phyloP scores from a whole-genome alignment of 345 rosid species.

The Eutrema yunnanense region DNA sequence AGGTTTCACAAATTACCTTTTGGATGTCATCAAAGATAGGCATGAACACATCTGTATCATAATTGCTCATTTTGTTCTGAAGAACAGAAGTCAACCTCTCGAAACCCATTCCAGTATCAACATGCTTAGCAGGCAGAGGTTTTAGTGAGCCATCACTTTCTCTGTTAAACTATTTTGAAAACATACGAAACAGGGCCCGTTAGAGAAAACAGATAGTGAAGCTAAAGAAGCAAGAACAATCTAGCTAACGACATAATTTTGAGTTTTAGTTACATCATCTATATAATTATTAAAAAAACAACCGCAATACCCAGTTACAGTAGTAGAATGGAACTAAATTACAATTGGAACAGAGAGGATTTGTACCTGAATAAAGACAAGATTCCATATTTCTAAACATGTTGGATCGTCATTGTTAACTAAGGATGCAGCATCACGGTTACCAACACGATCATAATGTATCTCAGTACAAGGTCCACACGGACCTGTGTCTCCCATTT shows the following conservation, averaged over 20 bases:
- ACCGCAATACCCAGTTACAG: not conserved
- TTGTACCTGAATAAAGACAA: conserved; percentile 91
- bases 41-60: conserved; percentile 92
- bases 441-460: conserved; percentile 85
- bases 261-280: not conserved
- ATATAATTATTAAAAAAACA: not conserved
- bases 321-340: conserved; percentile 3
- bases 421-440: conserved; percentile 73
- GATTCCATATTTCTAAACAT: conserved; percentile 98
- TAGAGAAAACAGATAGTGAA: not conserved
- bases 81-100: conserved; percentile 91
- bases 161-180: conserved; percentile 65
- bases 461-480: conserved; percentile 99
- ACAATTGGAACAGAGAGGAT: conserved; percentile 1
- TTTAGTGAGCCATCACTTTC: conserved; percentile 84
- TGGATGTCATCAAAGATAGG: conserved; percentile 91
- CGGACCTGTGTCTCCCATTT: conserved; percentile 99
- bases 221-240: not conserved
- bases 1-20: conserved; percentile 43
- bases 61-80: conserved; percentile 97
- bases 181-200: not conserved
- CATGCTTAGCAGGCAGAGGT: conserved; percentile 94
- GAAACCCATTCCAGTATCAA: conserved; percentile 97
- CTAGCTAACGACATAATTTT: not conserved
- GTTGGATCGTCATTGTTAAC: conserved; percentile 96